Conservation (phyloP, 768 basidiomycete genomes). For the Sutorius australiensis region DNA sequence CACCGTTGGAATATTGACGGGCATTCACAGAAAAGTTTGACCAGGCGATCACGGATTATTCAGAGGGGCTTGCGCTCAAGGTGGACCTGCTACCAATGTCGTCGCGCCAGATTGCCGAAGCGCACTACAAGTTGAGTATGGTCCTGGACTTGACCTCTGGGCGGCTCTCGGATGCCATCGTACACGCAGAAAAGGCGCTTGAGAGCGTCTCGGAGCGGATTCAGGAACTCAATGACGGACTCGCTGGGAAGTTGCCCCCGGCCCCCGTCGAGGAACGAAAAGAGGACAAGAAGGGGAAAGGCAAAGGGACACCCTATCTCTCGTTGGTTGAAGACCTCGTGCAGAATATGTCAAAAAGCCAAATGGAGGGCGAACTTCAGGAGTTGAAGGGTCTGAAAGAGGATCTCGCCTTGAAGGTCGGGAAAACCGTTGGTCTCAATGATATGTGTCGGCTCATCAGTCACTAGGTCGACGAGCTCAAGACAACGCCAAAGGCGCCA, state of each 20-base stretch:
- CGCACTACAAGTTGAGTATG: constrained; percentile 91
- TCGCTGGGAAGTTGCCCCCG: constrained; percentile 32
- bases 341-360: constrained; percentile 63
- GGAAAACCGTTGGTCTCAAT: not conserved
- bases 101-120: constrained; percentile 92
- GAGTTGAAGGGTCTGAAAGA: constrained; percentile 72
- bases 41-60: constrained; percentile 87
- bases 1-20: not conserved
- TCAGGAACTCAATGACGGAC: constrained; percentile 49
- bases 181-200: constrained; percentile 75
- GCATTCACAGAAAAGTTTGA: constrained; percentile 81
- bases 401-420: constrained; percentile 82
- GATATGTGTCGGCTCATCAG: not conserved
- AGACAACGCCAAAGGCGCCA: constrained; percentile 66
- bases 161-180: constrained; percentile 74
- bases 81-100: constrained; percentile 69
- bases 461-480: constrained; percentile 87
- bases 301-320: constrained; percentile 55
- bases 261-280: constrained; percentile 32
- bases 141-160: constrained; percentile 89
- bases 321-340: constrained; percentile 45
- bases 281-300: constrained; percentile 51
- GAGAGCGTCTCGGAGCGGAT: constrained; percentile 73
- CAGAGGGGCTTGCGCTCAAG: constrained; percentile 72
- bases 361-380: constrained; percentile 74